Base-by-base conservation (phyloP, 139 green algal genomes). In the Astrephomene gubernaculifera region DNA sequence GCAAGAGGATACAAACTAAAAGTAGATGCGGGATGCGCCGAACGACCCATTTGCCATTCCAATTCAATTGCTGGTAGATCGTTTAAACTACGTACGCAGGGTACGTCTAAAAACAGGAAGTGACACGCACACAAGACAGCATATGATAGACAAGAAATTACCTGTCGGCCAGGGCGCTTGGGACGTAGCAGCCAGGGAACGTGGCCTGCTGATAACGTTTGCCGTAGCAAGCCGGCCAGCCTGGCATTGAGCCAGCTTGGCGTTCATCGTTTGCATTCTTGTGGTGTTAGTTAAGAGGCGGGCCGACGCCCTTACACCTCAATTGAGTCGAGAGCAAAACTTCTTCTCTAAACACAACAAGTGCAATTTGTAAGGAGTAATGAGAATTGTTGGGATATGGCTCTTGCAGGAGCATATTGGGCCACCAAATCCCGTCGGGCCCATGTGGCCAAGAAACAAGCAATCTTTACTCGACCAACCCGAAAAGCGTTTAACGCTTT, bases 191-290 rank as follows among this genome's bases (percentile, higher is more conserved):
- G 39, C n/a, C 54, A 57, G 9, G 25, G 10, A 57, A 31, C 74
- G 29, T 82, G 39, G 38, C 1, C 57, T n/a, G 24, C 71, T 57
- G 10, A 82, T 52, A 27, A 21, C 74, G 3, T 60, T 71, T 10
- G 38, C 41, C 36, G 38, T 68, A 31, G 39, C 38, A n/a, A 29
- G n/a, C 36, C 39, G 54, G 38, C 36, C 38, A 17, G 38, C 54
- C 57, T 82, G 74, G 54, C 54, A 57, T 57, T 82, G 74, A 38
- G 74, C 54, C 74, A 81, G 60, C 53, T 81, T 81, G 35, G 29
- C 74, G 38, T 82, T 71, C 4, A 82, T 36, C 54, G 38, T 44
- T 57, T 82, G 74, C 74, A 82, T 82, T 82, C 36, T 67, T 80
- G 45, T 68, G 71, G 71, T 80, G 71, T n/a, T 71, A 5, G 73